These are phyloP conservation scores for Vachellia collinsii DNA, from an alignment of 306 rosid species.

Conservation along the genomic window DNA sequence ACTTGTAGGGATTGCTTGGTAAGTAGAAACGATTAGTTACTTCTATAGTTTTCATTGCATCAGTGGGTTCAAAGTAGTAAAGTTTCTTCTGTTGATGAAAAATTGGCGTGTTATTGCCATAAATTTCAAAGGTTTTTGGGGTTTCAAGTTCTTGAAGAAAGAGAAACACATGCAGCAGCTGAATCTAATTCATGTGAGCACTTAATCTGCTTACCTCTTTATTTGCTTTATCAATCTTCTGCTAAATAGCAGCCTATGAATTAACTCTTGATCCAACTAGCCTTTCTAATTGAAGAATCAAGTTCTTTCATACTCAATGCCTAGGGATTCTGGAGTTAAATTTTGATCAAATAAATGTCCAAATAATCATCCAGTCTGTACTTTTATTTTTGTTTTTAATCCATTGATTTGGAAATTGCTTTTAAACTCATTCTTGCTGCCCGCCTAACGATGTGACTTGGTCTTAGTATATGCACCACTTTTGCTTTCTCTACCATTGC, in stretches of 20 bases:
- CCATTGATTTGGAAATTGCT: not conserved
- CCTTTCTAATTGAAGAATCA: slow-evolving; percentile 19
- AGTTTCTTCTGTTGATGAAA: slow-evolving; percentile 33
- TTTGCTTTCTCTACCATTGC: slow-evolving; percentile 18
- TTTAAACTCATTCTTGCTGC: slow-evolving; percentile 1
- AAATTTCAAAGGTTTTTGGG: slow-evolving; percentile 73
- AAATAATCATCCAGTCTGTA: slow-evolving; percentile 9
- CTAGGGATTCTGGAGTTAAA: slow-evolving; percentile 22
- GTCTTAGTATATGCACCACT: not conserved
- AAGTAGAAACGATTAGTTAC: slow-evolving; percentile 46
- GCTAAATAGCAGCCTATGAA: not conserved
- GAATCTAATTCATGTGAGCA: slow-evolving; percentile 64
- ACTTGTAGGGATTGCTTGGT: slow-evolving; percentile 83
- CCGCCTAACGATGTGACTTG: slow-evolving; percentile 18
- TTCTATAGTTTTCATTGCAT: slow-evolving; percentile 11
- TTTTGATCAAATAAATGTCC: slow-evolving; percentile 5
- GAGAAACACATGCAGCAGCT: slow-evolving; percentile 46
- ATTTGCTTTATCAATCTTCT: slow-evolving; percentile 24
- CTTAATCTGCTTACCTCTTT: slow-evolving; percentile 31
- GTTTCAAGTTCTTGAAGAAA: slow-evolving; percentile 71
- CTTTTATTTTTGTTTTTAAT: not conserved
- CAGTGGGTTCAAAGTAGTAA: slow-evolving; percentile 24
- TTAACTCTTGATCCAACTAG: slow-evolving; percentile 14
- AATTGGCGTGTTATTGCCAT: slow-evolving; percentile 31
- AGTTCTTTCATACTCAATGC: slow-evolving; percentile 5